These are phyloP conservation scores for Xylaria venustula DNA, from an alignment of 495 filamentous ascomycete species.

Conservation along the genomic window DNA sequence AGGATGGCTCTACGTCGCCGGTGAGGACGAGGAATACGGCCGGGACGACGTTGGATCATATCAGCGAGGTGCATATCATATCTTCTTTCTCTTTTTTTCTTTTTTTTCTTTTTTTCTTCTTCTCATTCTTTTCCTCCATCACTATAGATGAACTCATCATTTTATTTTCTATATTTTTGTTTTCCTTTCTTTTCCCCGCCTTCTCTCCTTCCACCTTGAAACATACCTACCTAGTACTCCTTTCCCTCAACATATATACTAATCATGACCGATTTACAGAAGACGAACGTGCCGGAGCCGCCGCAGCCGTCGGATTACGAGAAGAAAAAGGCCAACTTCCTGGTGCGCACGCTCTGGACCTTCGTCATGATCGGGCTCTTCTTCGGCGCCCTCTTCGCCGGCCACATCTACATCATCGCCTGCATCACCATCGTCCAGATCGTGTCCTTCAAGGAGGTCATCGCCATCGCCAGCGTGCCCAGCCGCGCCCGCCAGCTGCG, in stretches of 20 bases:
- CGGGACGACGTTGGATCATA: constrained; percentile 30
- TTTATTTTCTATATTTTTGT: no score
- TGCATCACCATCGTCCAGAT: constrained; percentile 93
- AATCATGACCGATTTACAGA: constrained; percentile 24
- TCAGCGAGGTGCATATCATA: constrained; percentile 33
- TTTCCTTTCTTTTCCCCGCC: background rate
- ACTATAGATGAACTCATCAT: no score
- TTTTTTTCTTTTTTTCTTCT: no score
- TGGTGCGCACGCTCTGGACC: constrained; percentile 96
- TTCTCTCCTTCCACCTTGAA: background rate
- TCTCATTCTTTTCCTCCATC: background rate
- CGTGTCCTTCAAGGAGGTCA: constrained; percentile 98
- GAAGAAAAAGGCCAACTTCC: constrained; percentile 98
- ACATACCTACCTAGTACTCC: constrained; percentile 10
- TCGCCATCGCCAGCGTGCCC: constrained; percentile 93
- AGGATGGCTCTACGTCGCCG: constrained; percentile 58
- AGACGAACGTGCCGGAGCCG: constrained; percentile 26
- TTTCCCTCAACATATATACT: no score
- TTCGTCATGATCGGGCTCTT: constrained; percentile 95
- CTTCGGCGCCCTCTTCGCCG: constrained; percentile 86
- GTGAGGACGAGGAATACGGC: constrained; percentile 42
- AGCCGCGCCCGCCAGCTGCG: constrained; percentile 85
- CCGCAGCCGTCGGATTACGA: constrained; percentile 69
- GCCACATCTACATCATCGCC: constrained; percentile 93
- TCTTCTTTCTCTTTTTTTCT: background rate